Percentiles rank a stretch among this genome's conserved stretches.
These are phyloP conservation scores for Circinella minor DNA, from an alignment of 371 early-diverging fungal genomes.

Conservation along the genomic window DNA sequence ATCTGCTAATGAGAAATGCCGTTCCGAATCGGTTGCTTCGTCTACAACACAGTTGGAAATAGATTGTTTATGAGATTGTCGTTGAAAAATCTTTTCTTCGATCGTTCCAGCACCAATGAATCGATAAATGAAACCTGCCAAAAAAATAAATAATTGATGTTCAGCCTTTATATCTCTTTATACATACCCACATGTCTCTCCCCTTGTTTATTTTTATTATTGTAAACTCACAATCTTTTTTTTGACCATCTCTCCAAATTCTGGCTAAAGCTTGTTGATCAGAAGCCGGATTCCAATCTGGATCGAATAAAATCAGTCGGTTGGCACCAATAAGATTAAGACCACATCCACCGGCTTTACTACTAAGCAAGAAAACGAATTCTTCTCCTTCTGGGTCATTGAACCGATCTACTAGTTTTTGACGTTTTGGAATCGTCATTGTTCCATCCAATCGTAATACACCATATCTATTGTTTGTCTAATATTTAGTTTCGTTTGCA, in stretches of 20 bases:
- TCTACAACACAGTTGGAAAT: constrained; percentile 95
- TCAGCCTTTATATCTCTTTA: too few species aligned
- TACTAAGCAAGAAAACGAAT: constrained; percentile 94
- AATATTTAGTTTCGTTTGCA: neutral
- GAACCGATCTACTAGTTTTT: constrained; percentile 93
- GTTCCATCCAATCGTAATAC: constrained; percentile 91
- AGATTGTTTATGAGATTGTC: constrained; percentile 89
- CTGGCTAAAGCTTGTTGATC: constrained; percentile 91
- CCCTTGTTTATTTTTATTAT: neutral
- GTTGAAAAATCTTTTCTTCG: constrained; percentile 98
- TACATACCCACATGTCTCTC: too few species aligned
- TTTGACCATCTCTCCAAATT: constrained; percentile 98
- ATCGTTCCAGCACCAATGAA: constrained; percentile 96
- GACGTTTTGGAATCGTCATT: constrained; percentile 89
- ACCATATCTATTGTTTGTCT: constrained; percentile 56
- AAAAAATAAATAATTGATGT: too few species aligned
- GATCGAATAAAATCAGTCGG: constrained; percentile 93
- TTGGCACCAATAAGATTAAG: constrained; percentile 97
- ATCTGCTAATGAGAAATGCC: constrained; percentile 91
- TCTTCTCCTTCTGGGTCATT: constrained; percentile 87
- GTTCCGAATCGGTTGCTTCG: constrained; percentile 86
- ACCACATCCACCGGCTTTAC: constrained; percentile 99
- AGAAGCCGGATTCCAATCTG: constrained; percentile 87
- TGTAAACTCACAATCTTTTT: constrained; percentile 70
- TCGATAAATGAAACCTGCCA: constrained; percentile 91